A percentile compares a stretch with the other conserved stretches of the same genome.
Conservation (phyloP, 2,329 filamentous ascomycete genomes). For the Neoarthrinium moseri region DNA sequence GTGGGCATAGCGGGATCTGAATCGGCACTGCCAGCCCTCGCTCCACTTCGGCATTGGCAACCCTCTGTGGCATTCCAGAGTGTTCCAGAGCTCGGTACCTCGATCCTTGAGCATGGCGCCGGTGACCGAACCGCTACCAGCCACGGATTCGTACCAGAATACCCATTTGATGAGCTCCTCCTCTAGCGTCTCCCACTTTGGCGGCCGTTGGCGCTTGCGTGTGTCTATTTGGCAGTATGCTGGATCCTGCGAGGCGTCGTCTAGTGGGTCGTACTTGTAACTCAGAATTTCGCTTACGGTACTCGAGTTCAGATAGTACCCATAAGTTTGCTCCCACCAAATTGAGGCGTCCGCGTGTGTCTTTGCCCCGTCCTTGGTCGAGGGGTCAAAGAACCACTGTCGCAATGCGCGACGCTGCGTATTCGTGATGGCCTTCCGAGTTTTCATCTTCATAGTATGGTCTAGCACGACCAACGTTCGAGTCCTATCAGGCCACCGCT, state of each 20-base stretch:
- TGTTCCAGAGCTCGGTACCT: constrained; percentile 12
- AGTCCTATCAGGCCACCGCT: background rate
- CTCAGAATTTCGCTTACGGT: constrained; percentile 12
- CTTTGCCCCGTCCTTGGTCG: constrained; percentile 10
- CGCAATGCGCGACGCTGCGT: constrained; percentile 11
- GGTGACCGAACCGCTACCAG: constrained; percentile 9
- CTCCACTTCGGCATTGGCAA: constrained; percentile 13
- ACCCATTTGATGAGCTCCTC: constrained; percentile 13
- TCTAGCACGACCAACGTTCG: background rate
- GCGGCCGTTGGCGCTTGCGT: constrained; percentile 12
- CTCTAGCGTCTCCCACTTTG: constrained; percentile 12
- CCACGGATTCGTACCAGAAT: constrained; percentile 11
- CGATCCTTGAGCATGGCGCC: constrained; percentile 10
- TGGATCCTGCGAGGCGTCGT: constrained; percentile 4
- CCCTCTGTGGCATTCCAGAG: constrained; percentile 11
- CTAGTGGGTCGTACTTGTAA: constrained; percentile 12
- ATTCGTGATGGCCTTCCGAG: constrained; percentile 12
- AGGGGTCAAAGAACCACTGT: constrained; percentile 11
- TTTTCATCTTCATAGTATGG: constrained; percentile 6
- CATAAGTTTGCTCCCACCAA: constrained; percentile 11
- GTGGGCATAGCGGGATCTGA: constrained; percentile 10
- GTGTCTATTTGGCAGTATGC: constrained; percentile 12
- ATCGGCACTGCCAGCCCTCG: constrained; percentile 13
- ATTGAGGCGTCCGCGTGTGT: constrained; percentile 11
- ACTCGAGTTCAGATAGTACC: constrained; percentile 12